These are phyloP conservation scores for Neobulgaria alba DNA, from an alignment of 2,329 filamentous ascomycete species.

Conservation along the genomic window DNA sequence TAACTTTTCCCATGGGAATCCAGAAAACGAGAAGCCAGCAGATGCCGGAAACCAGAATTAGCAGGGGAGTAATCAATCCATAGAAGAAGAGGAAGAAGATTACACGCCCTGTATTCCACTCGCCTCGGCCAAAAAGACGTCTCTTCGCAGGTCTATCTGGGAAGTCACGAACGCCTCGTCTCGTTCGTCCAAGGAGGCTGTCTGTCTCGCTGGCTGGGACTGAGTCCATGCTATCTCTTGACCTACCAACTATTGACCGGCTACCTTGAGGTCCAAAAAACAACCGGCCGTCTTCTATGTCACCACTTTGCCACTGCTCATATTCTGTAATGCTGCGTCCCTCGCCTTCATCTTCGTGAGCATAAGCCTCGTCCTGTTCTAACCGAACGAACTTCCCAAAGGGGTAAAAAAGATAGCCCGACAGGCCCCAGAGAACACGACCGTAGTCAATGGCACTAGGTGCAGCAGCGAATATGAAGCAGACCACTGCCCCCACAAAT, in stretches of 20 bases:
- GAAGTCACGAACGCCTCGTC: constrained; percentile 40
- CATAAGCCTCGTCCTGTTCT: constrained; percentile 87
- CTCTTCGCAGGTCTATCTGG: constrained; percentile 54
- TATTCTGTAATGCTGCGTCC: constrained; percentile 97
- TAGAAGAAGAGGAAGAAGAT: constrained; percentile 98
- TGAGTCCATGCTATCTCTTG: constrained; percentile 83
- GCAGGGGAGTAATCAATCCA: constrained; percentile 75
- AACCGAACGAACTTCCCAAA: constrained; percentile 95
- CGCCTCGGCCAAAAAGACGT: constrained; percentile 83
- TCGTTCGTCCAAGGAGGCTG: constrained; percentile 67
- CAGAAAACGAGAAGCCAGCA: constrained; percentile 97
- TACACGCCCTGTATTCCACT: constrained; percentile 91
- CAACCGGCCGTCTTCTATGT: constrained; percentile 87
- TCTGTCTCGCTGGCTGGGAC: constrained; percentile 69
- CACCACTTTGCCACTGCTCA: constrained; percentile 97
- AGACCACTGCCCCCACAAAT: constrained; percentile 64
- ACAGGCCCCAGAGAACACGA: constrained; percentile 71
- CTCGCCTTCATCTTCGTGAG: constrained; percentile 90
- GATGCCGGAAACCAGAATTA: constrained; percentile 76
- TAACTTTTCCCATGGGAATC: constrained; percentile 98
- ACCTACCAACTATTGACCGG: constrained; percentile 76
- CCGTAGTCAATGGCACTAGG: constrained; percentile 82
- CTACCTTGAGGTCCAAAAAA: constrained; percentile 79
- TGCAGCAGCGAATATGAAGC: constrained; percentile 69
- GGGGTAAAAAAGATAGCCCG: constrained; percentile 85